Evolutionary conservation across 352 stramenopile genomes (phyloP), one percentile per base, ranked within the genome.

Genomic region (Pythium scleroteichum): DNA sequence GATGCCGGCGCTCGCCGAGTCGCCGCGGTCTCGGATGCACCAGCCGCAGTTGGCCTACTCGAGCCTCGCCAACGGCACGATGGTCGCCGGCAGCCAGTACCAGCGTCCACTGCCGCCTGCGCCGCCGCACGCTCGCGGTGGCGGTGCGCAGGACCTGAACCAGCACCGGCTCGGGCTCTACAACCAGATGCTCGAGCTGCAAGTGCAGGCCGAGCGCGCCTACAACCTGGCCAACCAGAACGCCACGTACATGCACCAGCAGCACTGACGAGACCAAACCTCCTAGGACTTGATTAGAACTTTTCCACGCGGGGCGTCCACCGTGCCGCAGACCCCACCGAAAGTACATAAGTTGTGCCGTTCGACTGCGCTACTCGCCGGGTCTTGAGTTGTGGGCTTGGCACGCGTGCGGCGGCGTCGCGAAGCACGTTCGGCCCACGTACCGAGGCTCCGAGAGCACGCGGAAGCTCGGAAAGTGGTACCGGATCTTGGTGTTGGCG

Each of bases 181-280:
- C 71, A 88, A 89, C 60, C 78, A 91, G 56, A 89, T 91, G 82
- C 65, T 89, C 26, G 79, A 88, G 60, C 66, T 91, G 54, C 82
- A 88, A 51, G 78, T 89, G 66, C 67, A 82, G 26, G 79, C 82
- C 27, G 82, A 91, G 59, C 66, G 58, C 17, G 74, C 79, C 19
- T 88, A 91, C 70, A 85, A 87, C 53, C 61, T 89, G 48, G 78
- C 79, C 14, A 91, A 85, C 68, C 82, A 88, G 56, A 89, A 91
- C 59, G 77, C 79, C 13, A 71, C 66, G 73, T 80, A 78, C 73
- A 79, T 79, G 71, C 74, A 79, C 29, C 54, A 42, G 10, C 51
- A 66, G 26, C 39, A 64, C 29, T n/a, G n/a, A n/a, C n/a, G n/a
- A n/a, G n/a, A n/a, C n/a, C n/a, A n/a, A n/a, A n/a, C n/a, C n/a